These are phyloP conservation scores for Mitragyna speciosa DNA, from an alignment of 257 asterid species.

Conservation along the genomic window DNA sequence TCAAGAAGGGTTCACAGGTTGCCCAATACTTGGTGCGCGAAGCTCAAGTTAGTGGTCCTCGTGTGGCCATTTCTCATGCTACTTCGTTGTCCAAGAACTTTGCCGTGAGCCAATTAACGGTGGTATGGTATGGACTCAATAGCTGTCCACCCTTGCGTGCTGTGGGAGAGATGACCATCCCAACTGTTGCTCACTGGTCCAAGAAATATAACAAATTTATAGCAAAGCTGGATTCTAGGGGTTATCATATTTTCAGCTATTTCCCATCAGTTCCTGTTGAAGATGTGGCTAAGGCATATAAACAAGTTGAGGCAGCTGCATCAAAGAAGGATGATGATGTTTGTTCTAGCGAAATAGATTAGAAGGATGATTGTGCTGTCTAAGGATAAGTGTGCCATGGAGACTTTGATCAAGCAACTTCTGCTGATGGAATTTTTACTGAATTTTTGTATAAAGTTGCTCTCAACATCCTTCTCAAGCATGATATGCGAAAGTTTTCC, in stretches of 20 bases:
- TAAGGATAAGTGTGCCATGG: background rate
- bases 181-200: slow-evolving; percentile 53
- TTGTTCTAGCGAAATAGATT: slow-evolving; percentile 39
- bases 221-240: slow-evolving; percentile 43
- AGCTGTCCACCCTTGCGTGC: slow-evolving; percentile 48
- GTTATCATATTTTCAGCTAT: slow-evolving; percentile 46
- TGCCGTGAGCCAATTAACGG: slow-evolving; percentile 39
- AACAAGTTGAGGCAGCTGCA: slow-evolving; percentile 53
- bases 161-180: slow-evolving; percentile 37
- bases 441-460: background rate
- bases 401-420: background rate
- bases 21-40: slow-evolving; percentile 47
- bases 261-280: slow-evolving; percentile 68
- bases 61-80: slow-evolving; percentile 51
- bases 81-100: slow-evolving; percentile 42
- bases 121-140: slow-evolving; percentile 41
- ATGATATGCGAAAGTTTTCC: background rate
- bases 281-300: slow-evolving; percentile 59
- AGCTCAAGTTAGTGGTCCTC: slow-evolving; percentile 55
- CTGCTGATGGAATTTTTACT: background rate
- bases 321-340: slow-evolving; percentile 40
- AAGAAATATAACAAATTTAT: slow-evolving; percentile 55
- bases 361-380: slow-evolving; percentile 16
- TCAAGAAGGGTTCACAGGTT: slow-evolving; percentile 35
- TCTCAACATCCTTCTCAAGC: too few relatives aligned